Evolutionary conservation across 225 moss, liverwort and hornwort species (phyloP), one percentile per base, ranked within the genome.

Genomic region (Marchantia paleacea): DNA sequence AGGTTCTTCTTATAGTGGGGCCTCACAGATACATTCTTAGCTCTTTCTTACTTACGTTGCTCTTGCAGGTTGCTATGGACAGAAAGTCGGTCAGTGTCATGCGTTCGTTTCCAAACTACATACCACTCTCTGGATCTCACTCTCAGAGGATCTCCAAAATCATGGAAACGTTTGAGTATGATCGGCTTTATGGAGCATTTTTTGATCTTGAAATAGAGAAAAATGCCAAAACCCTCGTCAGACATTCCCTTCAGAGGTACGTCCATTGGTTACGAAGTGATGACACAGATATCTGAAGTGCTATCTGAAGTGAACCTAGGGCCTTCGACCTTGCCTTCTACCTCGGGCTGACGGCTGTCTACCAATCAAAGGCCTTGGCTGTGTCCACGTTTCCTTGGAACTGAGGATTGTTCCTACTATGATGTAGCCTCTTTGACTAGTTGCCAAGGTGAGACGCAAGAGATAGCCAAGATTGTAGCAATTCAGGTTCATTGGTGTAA

Each of bases 31-130:
- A 11, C 22, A 7, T 14, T 67, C 2, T 11, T 0, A 8, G 67
- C 67, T 18, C 30, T 68, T 31, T 14, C 8, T 39, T 9, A 52
- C 49, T 71, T 3, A 15, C 25, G 12, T 26, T 51, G 58, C 19
- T 2, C 0, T 29, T 81, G 84, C 79, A 96, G 96, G 94, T 91
- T 81, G 51, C 80, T 29, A 75, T 90, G 79, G 89, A 92, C 80
- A 86, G 87, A 80, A 85, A 85, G 57, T 86, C 90, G 18, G 96
- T 94, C 55, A 94, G 85, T 55, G 85, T 97, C n/a, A 97, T 97
- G 96, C 94, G 92, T 6, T 94, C 96, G 8, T 96, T 89, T 84
- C 94, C 96, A 70, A 92, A 93, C 51, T 90, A 75, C 71, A 84
- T 97, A 29, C 96, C 96, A 3, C 81, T 97, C 61, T 90, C 96